Conservation (phyloP, 2,329 filamentous ascomycete genomes). For the Penicillium olsonii region DNA sequence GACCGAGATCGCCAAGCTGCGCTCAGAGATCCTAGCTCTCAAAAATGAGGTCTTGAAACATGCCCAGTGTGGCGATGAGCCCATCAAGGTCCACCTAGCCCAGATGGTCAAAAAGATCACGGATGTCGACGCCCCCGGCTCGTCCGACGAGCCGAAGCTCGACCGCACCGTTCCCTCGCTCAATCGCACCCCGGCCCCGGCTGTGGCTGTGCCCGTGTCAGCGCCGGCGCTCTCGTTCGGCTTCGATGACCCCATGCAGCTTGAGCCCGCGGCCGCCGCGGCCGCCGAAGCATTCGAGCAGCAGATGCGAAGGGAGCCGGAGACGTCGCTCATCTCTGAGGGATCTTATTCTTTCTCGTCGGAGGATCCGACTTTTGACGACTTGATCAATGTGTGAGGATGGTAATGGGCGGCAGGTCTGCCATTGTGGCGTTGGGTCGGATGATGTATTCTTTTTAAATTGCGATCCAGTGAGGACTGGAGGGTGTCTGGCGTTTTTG, state of each 20-base stretch:
- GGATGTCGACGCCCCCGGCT: constrained; percentile 17
- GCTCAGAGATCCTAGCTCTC: constrained; percentile 39
- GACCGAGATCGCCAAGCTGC: constrained; percentile 36
- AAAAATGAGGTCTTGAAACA: constrained; percentile 45
- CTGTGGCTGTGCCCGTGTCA: background rate
- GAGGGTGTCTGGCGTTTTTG: constrained; percentile 19
- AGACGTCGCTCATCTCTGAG: constrained; percentile 30
- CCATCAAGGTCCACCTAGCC: constrained; percentile 39
- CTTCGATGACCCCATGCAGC: constrained; percentile 34
- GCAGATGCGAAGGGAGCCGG: constrained; percentile 33
- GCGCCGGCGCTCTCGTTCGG: constrained; percentile 31
- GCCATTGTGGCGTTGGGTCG: constrained; percentile 4
- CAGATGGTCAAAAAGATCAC: constrained; percentile 42
- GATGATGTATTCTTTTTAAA: background rate
- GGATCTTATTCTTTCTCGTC: constrained; percentile 32
- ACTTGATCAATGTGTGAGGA: constrained; percentile 32
- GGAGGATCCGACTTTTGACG: constrained; percentile 33
- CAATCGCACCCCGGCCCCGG: background rate
- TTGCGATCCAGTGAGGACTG: constrained; percentile 17
- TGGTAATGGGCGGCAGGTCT: constrained; percentile 9
- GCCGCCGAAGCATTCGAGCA: constrained; percentile 28
- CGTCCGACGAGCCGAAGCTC: no score
- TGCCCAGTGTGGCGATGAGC: constrained; percentile 40
- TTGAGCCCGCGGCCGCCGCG: constrained; percentile 22
- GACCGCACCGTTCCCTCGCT: constrained; percentile 8